Evolutionary conservation across 306 rosid genomes (phyloP), one percentile per base, ranked within the genome.

Genomic region (Nissolia schottii): DNA sequence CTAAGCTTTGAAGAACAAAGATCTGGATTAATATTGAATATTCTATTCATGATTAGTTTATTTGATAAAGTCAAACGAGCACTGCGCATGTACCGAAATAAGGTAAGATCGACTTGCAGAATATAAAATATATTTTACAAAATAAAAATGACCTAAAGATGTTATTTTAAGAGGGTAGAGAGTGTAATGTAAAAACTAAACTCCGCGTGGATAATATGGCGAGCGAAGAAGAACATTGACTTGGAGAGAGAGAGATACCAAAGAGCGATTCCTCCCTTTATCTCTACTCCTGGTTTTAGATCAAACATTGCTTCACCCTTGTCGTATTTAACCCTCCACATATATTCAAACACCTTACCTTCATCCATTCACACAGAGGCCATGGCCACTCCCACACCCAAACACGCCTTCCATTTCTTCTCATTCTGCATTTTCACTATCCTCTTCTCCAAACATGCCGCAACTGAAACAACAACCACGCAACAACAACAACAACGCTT

Each of bases 401-500:
- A 29, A 25, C 41, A 20, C 29, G 6, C 54, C 45, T 67, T 31
- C 41, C 12, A 1, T 35, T 24, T 62, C 54, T 67, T 31, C 41
- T 8, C 0, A 32, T 24, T 62, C 54, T 45, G 7, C 7, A 8
- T 81, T 18, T 2, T 75, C 35, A 10, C 79, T 1, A 4, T 64
- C 25, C 14, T 75, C 75, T 37, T 49, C 46, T 37, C 55, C 46
- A 13, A 28, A 24, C 7, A 54, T 19, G 3, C 78, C 31, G 40
- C 74, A n/a, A n/a, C n/a, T n/a, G n/a, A n/a, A n/a, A n/a, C n/a
- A n/a, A n/a, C n/a, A n/a, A n/a, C n/a, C n/a, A n/a, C 50, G n/a
- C 50, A 5, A 40, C 46, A 0, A 41, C 49, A 12, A n/a, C 16
- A 13, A 14, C 88, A 35, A 10, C 76, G 78, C 27, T 94, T 94